These are phyloP conservation scores for Hibiscus tridactylites DNA, from an alignment of 345 rosid species.

Conservation along the genomic window DNA sequence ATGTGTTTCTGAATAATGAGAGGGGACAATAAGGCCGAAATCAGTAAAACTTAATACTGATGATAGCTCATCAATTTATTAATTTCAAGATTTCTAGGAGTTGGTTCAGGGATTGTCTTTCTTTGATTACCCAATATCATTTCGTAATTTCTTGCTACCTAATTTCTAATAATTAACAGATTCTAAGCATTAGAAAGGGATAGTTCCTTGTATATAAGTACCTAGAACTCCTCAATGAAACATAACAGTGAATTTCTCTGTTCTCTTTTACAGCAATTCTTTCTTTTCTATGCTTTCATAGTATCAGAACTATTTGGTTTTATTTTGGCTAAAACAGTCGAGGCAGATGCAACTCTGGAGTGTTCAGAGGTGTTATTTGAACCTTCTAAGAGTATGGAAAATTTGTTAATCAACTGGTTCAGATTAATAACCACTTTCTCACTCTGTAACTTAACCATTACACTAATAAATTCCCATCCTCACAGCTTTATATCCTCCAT, in stretches of 20 bases:
- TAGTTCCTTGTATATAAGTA: background rate
- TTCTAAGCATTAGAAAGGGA: background rate
- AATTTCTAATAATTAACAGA: background rate
- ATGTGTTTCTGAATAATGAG: background rate
- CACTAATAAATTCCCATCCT: background rate
- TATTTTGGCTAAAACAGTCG: background rate
- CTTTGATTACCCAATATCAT: background rate
- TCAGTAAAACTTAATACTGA: slow-evolving; percentile 8
- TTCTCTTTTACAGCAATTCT: background rate
- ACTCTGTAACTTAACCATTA: background rate
- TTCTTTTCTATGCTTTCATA: background rate
- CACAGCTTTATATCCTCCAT: background rate
- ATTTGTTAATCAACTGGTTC: background rate
- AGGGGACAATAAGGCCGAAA: background rate
- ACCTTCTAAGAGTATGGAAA: background rate
- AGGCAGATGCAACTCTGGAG: background rate
- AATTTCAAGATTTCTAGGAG: background rate
- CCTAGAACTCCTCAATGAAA: background rate
- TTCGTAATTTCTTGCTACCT: background rate
- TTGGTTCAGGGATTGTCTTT: background rate
- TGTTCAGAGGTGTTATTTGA: background rate
- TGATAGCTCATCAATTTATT: background rate
- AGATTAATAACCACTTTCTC: background rate
- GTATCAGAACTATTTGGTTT: background rate
- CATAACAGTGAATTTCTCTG: background rate